Evolutionary conservation across 164 flowering plant genomes (phyloP), one percentile per base, ranked within the genome.

Genomic region (Warburgia ugandensis): DNA sequence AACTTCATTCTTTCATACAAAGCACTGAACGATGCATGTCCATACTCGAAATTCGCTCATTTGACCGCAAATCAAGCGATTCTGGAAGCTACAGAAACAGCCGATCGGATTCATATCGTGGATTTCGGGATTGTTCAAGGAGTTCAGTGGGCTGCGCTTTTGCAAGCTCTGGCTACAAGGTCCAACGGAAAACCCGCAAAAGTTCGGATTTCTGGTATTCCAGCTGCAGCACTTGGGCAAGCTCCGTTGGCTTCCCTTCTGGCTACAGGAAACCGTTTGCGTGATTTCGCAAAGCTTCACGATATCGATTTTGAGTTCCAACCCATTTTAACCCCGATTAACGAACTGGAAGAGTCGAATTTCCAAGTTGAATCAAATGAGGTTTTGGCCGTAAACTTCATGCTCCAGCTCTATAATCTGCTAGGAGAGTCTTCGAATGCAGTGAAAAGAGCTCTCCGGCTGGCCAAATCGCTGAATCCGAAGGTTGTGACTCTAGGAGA

Each of bases 1-100:
- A 94, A 92, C 44, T 67, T 68, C 58, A 73, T 74, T 0, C 66
- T 86, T n/a, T 68, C 79, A 2, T 88, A 82, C 70, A 85, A 84
- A 36, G 81, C 88, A 9, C 54, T 94, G 26, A 79, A 94, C 68
- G 97, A 94, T 16, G 96, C 95, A 4, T 83, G 95, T 50, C 98
- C 98, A 0, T 87, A 81, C 44, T 80, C 85, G 1, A 88, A 83
- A 40, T 92, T 92, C 54, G 81, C 95, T 16, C 95, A 88, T 49
- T 67, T 92, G 50, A 88, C 98, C 3, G 98, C 96, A 1, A 92
- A 87, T 58, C 96, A 92, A 49, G 96, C 96, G 0, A 92, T 92
- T 5, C 86, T 92, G 0, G 98, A 92, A 64, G 92, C 88, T 0
- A 87, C 88, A 0, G 82, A 77, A 46, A 58, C 67, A 1, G 79